Base-by-base conservation (phyloP, 73 alveolate species). In the Effrenium voratum region DNA sequence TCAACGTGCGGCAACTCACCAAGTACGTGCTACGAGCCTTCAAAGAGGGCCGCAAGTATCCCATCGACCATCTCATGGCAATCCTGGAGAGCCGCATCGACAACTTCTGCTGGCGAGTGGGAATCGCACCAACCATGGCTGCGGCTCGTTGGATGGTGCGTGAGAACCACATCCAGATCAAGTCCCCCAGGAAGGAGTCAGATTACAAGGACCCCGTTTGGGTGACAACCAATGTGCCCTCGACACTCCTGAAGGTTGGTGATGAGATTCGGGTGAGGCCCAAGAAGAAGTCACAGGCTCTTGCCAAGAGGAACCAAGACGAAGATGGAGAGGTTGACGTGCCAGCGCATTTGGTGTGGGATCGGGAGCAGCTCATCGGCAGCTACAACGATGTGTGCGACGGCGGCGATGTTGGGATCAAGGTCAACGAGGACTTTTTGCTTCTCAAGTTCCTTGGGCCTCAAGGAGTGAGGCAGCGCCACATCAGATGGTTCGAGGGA, bases 41-140 rank as follows among this genome's bases (percentile, higher is more conserved):
- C 68, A 87, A 87, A 83, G 95, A 87, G 84, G 95, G 95, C 16
- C 95, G 95, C 49, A 87, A 87, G 95, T 83, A 87, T 47, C 95
- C 95, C 26, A 87, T 87, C 68, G 95, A 87, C 28, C 47, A n/a
- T 87, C 47, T 87, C 44, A 87, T 87, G 95, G 83, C 79, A 41
- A 87, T 87, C 41, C 95, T 87, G 68, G 95, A 87, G 49, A 87
- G 95, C 95, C 95, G 95, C 49, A 40, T 87, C 75, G 95, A 87
- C 95, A 87, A 87, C 83, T 87, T 87, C 43, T 45, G 79, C 70
- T 87, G 95, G 95, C 95, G 95, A 26, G 95, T 87, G 68, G 95
- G 95, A 40, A 44, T 87, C n/a, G 95, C 95, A 73, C 95, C 82
- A 19, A 87, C 95, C 68, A 87, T 87, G 95, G 95, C 95, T 24